Base-by-base conservation (phyloP, 129 eudicot species). In the Lonicera japonica region DNA sequence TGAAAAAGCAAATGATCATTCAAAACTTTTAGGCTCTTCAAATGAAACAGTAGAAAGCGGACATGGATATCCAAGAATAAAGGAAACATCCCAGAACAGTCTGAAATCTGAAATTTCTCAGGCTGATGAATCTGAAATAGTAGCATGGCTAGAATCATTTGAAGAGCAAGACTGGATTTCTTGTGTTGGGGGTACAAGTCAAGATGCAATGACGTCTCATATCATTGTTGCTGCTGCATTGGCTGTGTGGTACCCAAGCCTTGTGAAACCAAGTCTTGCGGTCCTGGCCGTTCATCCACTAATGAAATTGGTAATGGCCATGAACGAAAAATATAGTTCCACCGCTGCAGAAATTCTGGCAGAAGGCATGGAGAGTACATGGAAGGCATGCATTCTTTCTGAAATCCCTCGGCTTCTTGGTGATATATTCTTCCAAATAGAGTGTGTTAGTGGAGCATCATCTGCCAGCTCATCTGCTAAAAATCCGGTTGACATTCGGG, bases 291-390 rank as follows among this genome's bases (percentile, higher is more conserved):
- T 88, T 71, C 89, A 88, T 69, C 85, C 87, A 12, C 63, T 94
- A 53, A 48, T 88, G 59, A 94, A 94, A 64, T 66, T 94, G 73
- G 99, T 94, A 46, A 88, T 85, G 95, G 82, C 99, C 74, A 83
- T 88, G 95, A 94, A 94, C 68, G 96, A 81, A 65, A 94, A 81
- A 63, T 94, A 78, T 68, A 82, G 95, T 70, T 71, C 81, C 60
- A 82, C 95, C 36, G 96, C 99, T 48, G 95, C 99, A 13, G 99
- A 94, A 63, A 83, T 94, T 75, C 75, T 94, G 16, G 87, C 96
- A 41, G 99, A 94, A 77, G 99, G 99, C 46, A 94, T 94, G 99
- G 99, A 94, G 60, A 81, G 79, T 66, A 88, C 95, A 70, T 94
- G 99, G 99, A 86, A 82, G 53, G 78, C 66, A 34, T 88, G 96